phyloP scores from a whole-genome alignment of 2,329 filamentous ascomycete species.

The Exophiala dermatitidis region DNA sequence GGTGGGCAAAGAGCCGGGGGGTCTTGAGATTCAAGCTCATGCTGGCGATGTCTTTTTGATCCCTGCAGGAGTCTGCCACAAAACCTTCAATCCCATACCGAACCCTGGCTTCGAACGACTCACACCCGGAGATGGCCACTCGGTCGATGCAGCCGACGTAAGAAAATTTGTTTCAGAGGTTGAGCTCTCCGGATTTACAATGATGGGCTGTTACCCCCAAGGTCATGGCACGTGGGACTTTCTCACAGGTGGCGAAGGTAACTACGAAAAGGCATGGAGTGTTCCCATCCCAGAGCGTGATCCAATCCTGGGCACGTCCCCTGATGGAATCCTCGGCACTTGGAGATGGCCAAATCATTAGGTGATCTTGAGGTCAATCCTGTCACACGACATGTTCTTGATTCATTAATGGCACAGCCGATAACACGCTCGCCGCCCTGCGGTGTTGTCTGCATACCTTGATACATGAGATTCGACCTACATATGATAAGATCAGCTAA shows the following conservation, averaged over 20 bases:
- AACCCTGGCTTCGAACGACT: conserved; percentile 36
- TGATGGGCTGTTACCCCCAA: conserved; percentile 52
- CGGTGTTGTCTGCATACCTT: too few species aligned
- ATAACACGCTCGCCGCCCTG: too few species aligned
- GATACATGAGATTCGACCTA: too few species aligned
- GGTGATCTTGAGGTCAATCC: too few species aligned
- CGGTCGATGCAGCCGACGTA: conserved; percentile 31
- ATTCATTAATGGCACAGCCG: too few species aligned
- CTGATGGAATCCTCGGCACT: too few species aligned
- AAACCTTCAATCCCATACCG: conserved; percentile 43
- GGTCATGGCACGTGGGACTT: conserved; percentile 46
- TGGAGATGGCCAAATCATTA: too few species aligned
- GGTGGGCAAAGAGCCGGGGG: conserved; percentile 40
- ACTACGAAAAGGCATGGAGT: too few species aligned
- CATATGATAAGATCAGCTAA: too few species aligned
- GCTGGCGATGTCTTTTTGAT: conserved; percentile 54
- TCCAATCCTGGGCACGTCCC: too few species aligned
- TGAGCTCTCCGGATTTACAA: conserved; percentile 43
- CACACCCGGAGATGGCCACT: conserved; percentile 40
- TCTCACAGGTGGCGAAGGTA: conserved; percentile 37
- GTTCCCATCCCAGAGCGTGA: too few species aligned
- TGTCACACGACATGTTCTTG: too few species aligned
- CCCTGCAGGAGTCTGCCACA: conserved; percentile 51
- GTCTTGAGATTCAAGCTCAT: conserved; percentile 43
- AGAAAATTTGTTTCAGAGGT: conserved; percentile 34